A percentile compares a stretch with the other conserved stretches of the same genome.
These are phyloP conservation scores for Sporothrix brunneoviolacea DNA, from an alignment of 2,329 filamentous ascomycete genomes.

Conservation along the genomic window DNA sequence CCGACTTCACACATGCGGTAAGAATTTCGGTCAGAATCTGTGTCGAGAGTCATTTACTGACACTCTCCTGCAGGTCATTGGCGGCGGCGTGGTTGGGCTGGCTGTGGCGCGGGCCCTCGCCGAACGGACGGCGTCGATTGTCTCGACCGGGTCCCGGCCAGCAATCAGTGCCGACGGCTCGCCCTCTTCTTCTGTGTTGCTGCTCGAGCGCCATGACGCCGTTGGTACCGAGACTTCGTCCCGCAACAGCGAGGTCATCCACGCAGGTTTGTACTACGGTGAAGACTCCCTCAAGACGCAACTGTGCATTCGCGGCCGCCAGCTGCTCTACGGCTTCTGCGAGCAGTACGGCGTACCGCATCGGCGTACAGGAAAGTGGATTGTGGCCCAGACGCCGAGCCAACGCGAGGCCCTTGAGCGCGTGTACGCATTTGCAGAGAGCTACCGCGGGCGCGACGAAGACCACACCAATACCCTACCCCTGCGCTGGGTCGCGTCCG, in stretches of 20 bases:
- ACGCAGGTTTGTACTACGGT: constrained; percentile 91
- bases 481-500: constrained; percentile 58
- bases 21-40: too few relatives aligned
- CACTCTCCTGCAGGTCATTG: constrained; percentile 51
- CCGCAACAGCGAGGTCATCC: constrained; percentile 92
- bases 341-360: constrained; percentile 59
- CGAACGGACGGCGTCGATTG: constrained; percentile 8
- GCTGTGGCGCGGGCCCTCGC: constrained; percentile 71
- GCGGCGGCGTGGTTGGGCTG: constrained; percentile 66
- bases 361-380: constrained; percentile 81
- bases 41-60: too few relatives aligned
- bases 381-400: constrained; percentile 72
- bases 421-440: constrained; percentile 40
- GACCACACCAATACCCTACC: constrained; percentile 40
- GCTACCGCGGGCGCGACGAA: constrained; percentile 22
- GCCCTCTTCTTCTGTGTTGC: constrained; percentile 55
- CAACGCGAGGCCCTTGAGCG: constrained; percentile 59
- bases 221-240: constrained; percentile 82
- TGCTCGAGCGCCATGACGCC: constrained; percentile 71
- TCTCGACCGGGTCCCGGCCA: constrained; percentile 34
- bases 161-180: background rate
- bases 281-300: constrained; percentile 67
- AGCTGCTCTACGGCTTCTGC: constrained; percentile 76
- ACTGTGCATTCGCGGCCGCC: constrained; percentile 72
- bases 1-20: constrained; percentile 14